Conservation (phyloP, 176 grass and related monocot species). For the Lolium multiflorum region DNA sequence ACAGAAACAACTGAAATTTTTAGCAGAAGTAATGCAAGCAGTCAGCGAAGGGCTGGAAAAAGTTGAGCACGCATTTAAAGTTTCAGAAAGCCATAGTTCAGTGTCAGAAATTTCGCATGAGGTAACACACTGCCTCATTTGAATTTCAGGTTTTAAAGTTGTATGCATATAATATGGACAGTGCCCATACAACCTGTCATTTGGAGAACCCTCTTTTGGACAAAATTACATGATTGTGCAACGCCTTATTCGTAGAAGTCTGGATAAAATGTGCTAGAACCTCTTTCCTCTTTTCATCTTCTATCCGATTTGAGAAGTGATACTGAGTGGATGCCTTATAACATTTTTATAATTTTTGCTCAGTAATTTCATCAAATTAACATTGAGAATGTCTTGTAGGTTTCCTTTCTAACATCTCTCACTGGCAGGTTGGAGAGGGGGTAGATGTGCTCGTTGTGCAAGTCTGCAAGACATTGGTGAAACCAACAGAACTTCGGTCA, state of each 20-base stretch:
- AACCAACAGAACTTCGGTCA: no score
- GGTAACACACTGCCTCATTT: constrained; percentile 48
- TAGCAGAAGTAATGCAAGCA: constrained; percentile 99
- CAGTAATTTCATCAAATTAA: no score
- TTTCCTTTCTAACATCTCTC: no score
- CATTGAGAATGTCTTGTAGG: no score
- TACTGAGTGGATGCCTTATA: no score
- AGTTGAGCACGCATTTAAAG: constrained; percentile 76
- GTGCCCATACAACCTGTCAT: background rate
- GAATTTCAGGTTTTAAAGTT: background rate
- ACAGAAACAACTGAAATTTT: constrained; percentile 97
- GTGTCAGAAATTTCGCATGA: constrained; percentile 90
- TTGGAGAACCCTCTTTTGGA: background rate
- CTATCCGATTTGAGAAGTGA: no score
- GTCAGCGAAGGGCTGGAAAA: constrained; percentile 91
- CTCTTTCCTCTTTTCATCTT: constrained; percentile 1
- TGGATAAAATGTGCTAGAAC: background rate
- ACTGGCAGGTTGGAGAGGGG: no score
- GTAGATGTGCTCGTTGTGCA: no score
- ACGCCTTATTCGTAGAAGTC: background rate
- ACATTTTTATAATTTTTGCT: no score
- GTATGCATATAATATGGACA: constrained; percentile 18
- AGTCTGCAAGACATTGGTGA: no score
- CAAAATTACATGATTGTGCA: background rate
- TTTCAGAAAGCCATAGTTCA: constrained; percentile 93